Evolutionary conservation across 345 rosid genomes (phyloP), one percentile per base, ranked within the genome.

Genomic region (Citrus medica): DNA sequence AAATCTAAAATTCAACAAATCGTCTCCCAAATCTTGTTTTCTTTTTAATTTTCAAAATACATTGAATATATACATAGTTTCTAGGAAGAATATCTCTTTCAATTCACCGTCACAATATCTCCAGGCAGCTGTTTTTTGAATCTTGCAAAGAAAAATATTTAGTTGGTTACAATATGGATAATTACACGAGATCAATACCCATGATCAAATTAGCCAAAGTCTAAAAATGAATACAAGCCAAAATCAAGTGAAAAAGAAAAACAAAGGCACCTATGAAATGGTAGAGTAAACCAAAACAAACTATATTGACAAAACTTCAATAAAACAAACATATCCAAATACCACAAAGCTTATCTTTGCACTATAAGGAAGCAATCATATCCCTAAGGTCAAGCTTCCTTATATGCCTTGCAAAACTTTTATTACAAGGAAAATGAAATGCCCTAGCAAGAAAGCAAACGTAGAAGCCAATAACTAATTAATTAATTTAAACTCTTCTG

Each of bases 371-470:
- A 79, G 80, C 78, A 73, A 81, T 77, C 84, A 73, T 67, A 24
- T 71, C 80, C 70, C 51, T 69, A 7, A 66, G 80, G 78, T 81
- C 80, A 81, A 66, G 77, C 77, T 73, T 75, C 53, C 24, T 2
- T n/a, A 16, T 22, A 21, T 58, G 17, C 46, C 33, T 63, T 25
- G 33, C 6, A 51, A 33, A 28, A n/a, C 28, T 24, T 19, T 51
- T 71, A 71, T 70, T 51, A 10, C 7, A 33, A 19, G 69, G 25
- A 35, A 66, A 66, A 66, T 21, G 6, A 30, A 64, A 64, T 16
- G 58, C n/a, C 58, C 22, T 1, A 17, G 21, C 7, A 19, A 53
- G 22, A 53, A 53, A 53, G 21, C 58, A 46, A 90, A 53, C 58
- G 19, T 19, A 53, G 21, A 53, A 53, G 22, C 22, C 17, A 19